Conservation (phyloP, 2,329 filamentous ascomycete genomes). For the Aspergillus luchuensis region DNA sequence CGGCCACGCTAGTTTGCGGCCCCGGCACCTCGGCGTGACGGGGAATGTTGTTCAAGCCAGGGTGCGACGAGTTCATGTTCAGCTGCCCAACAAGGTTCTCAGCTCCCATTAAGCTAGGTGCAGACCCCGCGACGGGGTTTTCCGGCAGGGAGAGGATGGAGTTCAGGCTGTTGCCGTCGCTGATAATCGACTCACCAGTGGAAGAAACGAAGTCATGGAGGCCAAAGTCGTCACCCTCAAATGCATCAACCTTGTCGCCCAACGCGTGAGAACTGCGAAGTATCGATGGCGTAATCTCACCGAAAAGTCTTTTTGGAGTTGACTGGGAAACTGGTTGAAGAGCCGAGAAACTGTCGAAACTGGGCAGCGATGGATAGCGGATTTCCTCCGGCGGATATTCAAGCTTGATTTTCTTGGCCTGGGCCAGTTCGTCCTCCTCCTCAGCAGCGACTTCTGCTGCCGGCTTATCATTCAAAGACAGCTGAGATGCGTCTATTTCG, state of each 20-base stretch:
- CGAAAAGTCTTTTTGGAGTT: slow-evolving; percentile 56
- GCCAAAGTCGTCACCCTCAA: slow-evolving; percentile 38
- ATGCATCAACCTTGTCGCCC: slow-evolving; percentile 32
- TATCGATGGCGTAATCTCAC: slow-evolving; percentile 61
- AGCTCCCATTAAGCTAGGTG: slow-evolving; percentile 51
- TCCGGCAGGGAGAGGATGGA: slow-evolving; percentile 42
- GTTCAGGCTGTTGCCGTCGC: slow-evolving; percentile 39
- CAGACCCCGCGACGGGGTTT: slow-evolving; percentile 40
- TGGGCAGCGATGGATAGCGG: slow-evolving; percentile 47
- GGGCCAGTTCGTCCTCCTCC: slow-evolving; percentile 36
- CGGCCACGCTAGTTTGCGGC: slow-evolving; percentile 35
- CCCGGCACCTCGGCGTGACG: slow-evolving; percentile 35
- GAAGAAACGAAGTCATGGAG: slow-evolving; percentile 44
- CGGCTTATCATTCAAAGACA: slow-evolving; percentile 61
- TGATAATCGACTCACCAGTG: slow-evolving; percentile 42
- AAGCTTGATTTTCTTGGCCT: slow-evolving; percentile 41
- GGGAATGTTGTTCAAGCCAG: slow-evolving; percentile 33
- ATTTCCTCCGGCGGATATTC: slow-evolving; percentile 35
- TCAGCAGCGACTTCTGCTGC: slow-evolving; percentile 37
- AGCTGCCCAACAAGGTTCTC: slow-evolving; percentile 51
- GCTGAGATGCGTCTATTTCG: slow-evolving; percentile 59
- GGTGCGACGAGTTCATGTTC: slow-evolving; percentile 50
- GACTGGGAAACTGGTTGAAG: slow-evolving; percentile 27
- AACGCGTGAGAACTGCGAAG: slow-evolving; percentile 56
- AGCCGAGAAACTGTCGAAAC: slow-evolving; percentile 39